Base-by-base conservation (phyloP, 192 early-diverging fungal species). In the Funneliformis geosporum region DNA sequence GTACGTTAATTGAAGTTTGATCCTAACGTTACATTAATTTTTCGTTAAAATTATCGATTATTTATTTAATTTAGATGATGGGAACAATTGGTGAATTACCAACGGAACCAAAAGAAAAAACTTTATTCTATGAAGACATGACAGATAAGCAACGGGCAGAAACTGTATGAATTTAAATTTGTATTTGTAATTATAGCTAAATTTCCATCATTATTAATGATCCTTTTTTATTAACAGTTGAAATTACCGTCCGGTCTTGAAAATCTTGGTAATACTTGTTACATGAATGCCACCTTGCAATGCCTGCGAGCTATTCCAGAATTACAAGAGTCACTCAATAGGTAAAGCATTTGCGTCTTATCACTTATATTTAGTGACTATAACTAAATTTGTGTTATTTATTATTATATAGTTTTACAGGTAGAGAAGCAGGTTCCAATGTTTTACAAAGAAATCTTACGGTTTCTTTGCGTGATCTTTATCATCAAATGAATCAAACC, bases 41-140 rank as follows among this genome's bases (percentile, higher is more conserved):
- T 23, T 18, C 44, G 43, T 28, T 25, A 59, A 25, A 12, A 9
- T n/a, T 61, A 9, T 25, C 40, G 39, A 47, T 55, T 12, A 42
- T 47, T 46, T 14, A 38, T 78, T 18, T 42, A 5, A 50, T 61
- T 55, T 80, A 86, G 96, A 97, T 99, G 96, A 96, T 98, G 94
- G 98, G 98, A 44, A 96, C 96, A 5, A 93, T 90, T 8, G 96
- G 95, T 55, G 98, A 97, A 85, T 85, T 97, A n/a, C 93, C 95
- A 23, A 95, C 94, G 79, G 92, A 90, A 1, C 96, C 96, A 5
- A 78, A 76, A 38, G 85, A 93, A 75, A 88, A 87, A 43, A 85
- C 87, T 18, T 81, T 90, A 44, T 99, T 99, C 82, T 82, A 96
- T 47, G 98, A 99, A 84, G 96, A 97, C 77, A 95, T 99, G 94